A percentile compares a stretch with the other conserved stretches of the same genome.
Evolutionary conservation across 768 basidiomycete species (phyloP).

Genomic region (Podaxis sp.): DNA sequence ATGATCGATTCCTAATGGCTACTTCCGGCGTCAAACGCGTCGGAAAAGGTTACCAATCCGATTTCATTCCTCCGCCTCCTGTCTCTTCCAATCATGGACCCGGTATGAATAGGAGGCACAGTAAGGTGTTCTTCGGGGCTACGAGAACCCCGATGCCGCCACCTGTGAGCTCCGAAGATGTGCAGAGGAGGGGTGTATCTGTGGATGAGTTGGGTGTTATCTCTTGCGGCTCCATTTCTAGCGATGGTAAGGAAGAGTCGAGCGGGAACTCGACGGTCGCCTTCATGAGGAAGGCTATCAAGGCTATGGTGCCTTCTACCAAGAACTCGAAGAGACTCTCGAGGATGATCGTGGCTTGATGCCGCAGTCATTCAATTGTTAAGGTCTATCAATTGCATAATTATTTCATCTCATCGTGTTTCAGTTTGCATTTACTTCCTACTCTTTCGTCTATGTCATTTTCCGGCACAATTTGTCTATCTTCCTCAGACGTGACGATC

Average conservation of each 20-base stretch:
- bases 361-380: background rate
- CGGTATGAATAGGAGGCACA: conserved; percentile 25
- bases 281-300: conserved; percentile 67
- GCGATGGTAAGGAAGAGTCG: conserved; percentile 33
- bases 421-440: conserved; percentile 1
- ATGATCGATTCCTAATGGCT: conserved; percentile 81
- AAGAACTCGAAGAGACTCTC: conserved; percentile 9
- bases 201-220: conserved; percentile 67
- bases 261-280: conserved; percentile 47
- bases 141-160: conserved; percentile 60
- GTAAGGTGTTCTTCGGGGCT: conserved; percentile 41
- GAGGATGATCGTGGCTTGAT: conserved; percentile 12
- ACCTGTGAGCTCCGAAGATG: conserved; percentile 66
- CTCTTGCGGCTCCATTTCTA: conserved; percentile 26
- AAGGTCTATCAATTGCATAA: background rate
- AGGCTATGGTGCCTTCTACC: conserved; percentile 58
- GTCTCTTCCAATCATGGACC: conserved; percentile 25
- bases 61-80: conserved; percentile 41
- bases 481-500: background rate
- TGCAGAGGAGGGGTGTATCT: conserved; percentile 38
- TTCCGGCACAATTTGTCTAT: background rate
- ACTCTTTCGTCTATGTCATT: background rate
- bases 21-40: conserved; percentile 76
- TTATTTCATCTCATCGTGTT: background rate
- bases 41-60: conserved; percentile 79